A percentile compares a stretch with the other conserved stretches of the same genome.
Evolutionary conservation across 441 rosid genomes (phyloP).

Genomic region (Croton setiger): DNA sequence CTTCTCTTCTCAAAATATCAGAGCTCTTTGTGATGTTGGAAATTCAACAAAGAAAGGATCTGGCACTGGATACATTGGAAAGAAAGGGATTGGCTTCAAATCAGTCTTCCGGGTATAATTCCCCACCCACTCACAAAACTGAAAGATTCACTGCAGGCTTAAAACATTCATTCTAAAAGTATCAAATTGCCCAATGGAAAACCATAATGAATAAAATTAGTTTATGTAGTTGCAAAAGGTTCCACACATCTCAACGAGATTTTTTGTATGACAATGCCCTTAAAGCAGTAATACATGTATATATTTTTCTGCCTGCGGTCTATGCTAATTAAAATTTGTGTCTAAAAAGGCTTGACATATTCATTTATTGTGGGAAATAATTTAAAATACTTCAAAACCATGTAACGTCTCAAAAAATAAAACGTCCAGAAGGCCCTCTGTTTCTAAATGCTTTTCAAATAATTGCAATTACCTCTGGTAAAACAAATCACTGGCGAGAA

Average conservation of each 20-base stretch:
- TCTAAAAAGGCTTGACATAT: not conserved
- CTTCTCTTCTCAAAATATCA: slow-evolving; percentile 79
- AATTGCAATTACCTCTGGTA: not conserved
- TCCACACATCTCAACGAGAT: not conserved
- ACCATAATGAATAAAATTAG: not conserved
- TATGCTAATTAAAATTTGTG: not conserved
- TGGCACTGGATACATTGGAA: slow-evolving; percentile 87
- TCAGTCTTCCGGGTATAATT: slow-evolving; percentile 94
- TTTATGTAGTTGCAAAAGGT: not conserved
- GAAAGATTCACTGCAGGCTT: not conserved
- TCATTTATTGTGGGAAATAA: not conserved
- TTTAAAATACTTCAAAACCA: not conserved
- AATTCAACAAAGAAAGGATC: slow-evolving; percentile 92
- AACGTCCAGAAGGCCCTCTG: not conserved
- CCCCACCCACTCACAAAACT: not conserved
- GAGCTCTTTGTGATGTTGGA: slow-evolving; percentile 98
- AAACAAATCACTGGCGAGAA: not conserved
- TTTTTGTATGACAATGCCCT: not conserved
- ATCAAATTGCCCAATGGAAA: not conserved
- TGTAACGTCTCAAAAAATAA: not conserved
- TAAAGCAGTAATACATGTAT: not conserved
- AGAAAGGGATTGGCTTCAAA: slow-evolving; percentile 99
- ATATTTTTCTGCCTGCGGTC: not conserved
- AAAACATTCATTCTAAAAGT: not conserved
- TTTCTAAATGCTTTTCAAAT: not conserved